These are phyloP conservation scores for Isoetes taiwanensis DNA, from an alignment of 75 land plant species.

Conservation along the genomic window DNA sequence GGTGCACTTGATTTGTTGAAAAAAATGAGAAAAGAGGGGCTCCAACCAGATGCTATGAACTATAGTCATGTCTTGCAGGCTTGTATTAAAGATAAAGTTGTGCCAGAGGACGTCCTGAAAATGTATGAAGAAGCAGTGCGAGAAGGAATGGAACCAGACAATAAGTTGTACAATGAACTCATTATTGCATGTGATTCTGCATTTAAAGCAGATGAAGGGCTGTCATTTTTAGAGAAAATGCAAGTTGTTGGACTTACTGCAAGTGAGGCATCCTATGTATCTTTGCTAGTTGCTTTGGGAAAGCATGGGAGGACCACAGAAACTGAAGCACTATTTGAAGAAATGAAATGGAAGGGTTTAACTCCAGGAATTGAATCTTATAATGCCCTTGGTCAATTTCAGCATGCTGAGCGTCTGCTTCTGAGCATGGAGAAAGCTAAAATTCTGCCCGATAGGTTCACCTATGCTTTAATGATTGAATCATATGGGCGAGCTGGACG, in stretches of 20 bases:
- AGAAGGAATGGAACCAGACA: constrained; percentile 48
- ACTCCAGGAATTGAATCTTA: constrained; percentile 46
- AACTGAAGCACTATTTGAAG: constrained; percentile 75
- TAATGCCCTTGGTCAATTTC: constrained; percentile 63
- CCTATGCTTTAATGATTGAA: constrained; percentile 62
- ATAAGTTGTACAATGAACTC: constrained; percentile 47
- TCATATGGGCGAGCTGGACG: constrained; percentile 64
- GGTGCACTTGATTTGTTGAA: constrained; percentile 46
- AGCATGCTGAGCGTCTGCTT: constrained; percentile 51
- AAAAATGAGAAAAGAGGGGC: constrained; percentile 46
- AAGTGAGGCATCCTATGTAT: constrained; percentile 26
- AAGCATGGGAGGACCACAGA: constrained; percentile 40
- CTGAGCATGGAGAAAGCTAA: constrained; percentile 37
- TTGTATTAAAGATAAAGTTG: constrained; percentile 32
- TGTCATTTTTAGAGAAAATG: constrained; percentile 41
- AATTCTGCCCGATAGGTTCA: constrained; percentile 39
- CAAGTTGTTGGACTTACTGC: constrained; percentile 34
- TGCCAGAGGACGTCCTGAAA: constrained; percentile 20
- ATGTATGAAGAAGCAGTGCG: constrained; percentile 35
- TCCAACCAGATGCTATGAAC: constrained; percentile 42
- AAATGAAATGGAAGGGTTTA: constrained; percentile 44
- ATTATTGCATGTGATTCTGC: constrained; percentile 45
- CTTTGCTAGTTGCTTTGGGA: constrained; percentile 49
- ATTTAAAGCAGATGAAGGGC: constrained; percentile 38
- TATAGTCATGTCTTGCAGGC: constrained; percentile 60